Base-by-base conservation (phyloP, 2,329 filamentous ascomycete genomes). In the Leptographium radiaticola region DNA sequence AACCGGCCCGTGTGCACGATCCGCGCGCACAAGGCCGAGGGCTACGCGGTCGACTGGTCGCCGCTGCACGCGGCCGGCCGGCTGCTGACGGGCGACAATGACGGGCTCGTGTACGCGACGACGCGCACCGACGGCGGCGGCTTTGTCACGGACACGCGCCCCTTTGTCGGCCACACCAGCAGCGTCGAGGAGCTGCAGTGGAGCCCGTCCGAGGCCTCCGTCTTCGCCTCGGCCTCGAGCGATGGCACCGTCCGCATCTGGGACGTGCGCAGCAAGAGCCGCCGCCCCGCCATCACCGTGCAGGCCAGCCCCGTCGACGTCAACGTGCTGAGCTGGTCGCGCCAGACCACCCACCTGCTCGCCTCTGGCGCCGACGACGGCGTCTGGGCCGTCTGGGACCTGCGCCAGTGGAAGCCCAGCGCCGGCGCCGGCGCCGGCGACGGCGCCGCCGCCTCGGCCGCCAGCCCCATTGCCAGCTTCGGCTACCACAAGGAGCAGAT, bases 41-140 rank as follows among this genome's bases (percentile, higher is more conserved):
- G 93, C 49, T 98, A 97, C 67, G 93, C 89, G 0, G 71, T 98
- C n/a, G 93, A 96, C 70, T 98, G 93, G 93, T 95, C 90, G 31
- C 87, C 89, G 1, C 68, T 88, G 11, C 77, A 87, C 47, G 81
- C 89, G 0, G 78, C 83, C 48, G 90, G 90, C 56, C 93, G 91
- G 70, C 81, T 98, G 4, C 71, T 95, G 47, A 96, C 91, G 0
- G 93, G 93, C 59, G 93, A 98, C 70, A 89, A 90, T 65, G 79
- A 90, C 60, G 93, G 93, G 56, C 75, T 86, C 57, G 96, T 98
- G 65, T 97, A 89, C 69, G 76, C 84, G 56, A 96, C 91, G 1
- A 89, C 88, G 9, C 79, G 88, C 55, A 90, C 85, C 51, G 87
- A 93, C 64, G 89, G 87, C 56, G 93, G 90, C 52, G 86, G 87